Conservation (phyloP, 345 rosid genomes). For the Eucalyptus cloeziana region DNA sequence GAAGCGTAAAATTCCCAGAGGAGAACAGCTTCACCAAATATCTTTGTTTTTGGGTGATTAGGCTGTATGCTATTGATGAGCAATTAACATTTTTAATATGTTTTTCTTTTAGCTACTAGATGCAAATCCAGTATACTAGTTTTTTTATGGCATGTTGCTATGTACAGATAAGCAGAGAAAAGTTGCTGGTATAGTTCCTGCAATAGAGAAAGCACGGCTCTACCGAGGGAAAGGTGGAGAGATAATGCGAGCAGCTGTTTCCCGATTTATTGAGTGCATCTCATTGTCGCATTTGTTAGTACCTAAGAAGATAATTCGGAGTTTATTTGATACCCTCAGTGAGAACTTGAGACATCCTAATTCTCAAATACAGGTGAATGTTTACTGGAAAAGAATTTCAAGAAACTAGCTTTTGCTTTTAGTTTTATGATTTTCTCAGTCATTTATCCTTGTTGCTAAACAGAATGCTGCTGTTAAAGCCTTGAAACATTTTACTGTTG, state of each 20-base stretch:
- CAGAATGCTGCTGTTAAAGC: conserved; percentile 82
- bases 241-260: conserved; percentile 95
- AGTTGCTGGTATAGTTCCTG: conserved; percentile 71
- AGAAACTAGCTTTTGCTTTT: background rate
- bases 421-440: background rate
- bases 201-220: conserved; percentile 94
- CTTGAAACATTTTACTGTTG: conserved; percentile 48
- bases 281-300: conserved; percentile 43
- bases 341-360: conserved; percentile 95
- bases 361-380: conserved; percentile 79
- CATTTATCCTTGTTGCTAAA: background rate
- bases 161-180: conserved; percentile 55
- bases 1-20: background rate
- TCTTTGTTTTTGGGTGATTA: background rate
- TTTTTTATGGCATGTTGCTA: background rate
- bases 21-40: background rate
- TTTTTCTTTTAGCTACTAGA: background rate
- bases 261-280: conserved; percentile 80
- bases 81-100: background rate
- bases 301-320: conserved; percentile 54
- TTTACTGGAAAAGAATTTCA: conserved; percentile 3
- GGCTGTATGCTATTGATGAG: background rate
- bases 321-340: conserved; percentile 61
- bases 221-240: conserved; percentile 99
- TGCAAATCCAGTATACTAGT: background rate